phyloP scores from a whole-genome alignment of 2,329 filamentous ascomycete species.

The Hymenotorrendiella dingleyae region DNA sequence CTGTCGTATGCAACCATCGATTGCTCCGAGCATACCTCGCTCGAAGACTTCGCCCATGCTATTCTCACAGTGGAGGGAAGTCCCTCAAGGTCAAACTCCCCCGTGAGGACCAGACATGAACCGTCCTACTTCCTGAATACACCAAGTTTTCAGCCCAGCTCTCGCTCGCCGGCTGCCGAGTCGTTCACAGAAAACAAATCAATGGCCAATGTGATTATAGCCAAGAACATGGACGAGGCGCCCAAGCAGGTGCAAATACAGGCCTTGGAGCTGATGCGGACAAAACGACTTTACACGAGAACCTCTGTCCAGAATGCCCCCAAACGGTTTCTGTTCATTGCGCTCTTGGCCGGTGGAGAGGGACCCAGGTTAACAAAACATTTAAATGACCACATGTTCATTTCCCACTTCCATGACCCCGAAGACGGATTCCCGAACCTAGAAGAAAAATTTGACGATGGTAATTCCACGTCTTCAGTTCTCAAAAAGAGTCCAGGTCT shows the following conservation, averaged over 20 bases:
- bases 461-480: slow-evolving; percentile 27
- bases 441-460: slow-evolving; percentile 49
- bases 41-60: slow-evolving; percentile 73
- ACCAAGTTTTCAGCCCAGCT: slow-evolving; percentile 24
- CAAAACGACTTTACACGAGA: slow-evolving; percentile 69
- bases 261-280: slow-evolving; percentile 69
- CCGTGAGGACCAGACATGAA: slow-evolving; percentile 25
- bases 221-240: slow-evolving; percentile 70
- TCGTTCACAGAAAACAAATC: slow-evolving; percentile 38
- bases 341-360: slow-evolving; percentile 54
- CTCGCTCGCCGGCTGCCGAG: slow-evolving; percentile 31
- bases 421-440: slow-evolving; percentile 69
- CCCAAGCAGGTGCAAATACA: slow-evolving; percentile 78
- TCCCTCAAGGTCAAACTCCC: slow-evolving; percentile 21
- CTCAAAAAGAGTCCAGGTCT: slow-evolving; percentile 25
- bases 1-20: slow-evolving; percentile 64
- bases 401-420: slow-evolving; percentile 77
- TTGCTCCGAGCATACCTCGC: slow-evolving; percentile 65
- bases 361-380: slow-evolving; percentile 47
- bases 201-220: slow-evolving; percentile 79
- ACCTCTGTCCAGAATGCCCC: slow-evolving; percentile 69
- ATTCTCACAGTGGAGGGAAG: slow-evolving; percentile 38
- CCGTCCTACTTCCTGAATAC: slow-evolving; percentile 28
- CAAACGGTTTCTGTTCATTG: slow-evolving; percentile 73
- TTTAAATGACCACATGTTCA: slow-evolving; percentile 77